These are phyloP conservation scores for Salix dunnii DNA, from an alignment of 345 rosid species.

Conservation along the genomic window DNA sequence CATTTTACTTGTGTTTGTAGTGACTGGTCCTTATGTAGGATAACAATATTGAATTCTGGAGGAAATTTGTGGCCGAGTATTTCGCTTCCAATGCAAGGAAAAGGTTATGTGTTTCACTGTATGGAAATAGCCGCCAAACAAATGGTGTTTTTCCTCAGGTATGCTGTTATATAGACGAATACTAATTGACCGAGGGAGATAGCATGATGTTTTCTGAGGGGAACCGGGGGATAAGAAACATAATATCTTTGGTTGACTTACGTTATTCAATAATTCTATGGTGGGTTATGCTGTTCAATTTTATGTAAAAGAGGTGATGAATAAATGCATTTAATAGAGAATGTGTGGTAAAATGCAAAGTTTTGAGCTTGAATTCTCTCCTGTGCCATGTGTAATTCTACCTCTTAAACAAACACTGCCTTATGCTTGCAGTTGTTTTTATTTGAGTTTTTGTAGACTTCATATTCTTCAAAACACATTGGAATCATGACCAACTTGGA, in stretches of 20 bases:
- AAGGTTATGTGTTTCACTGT: constrained; percentile 97
- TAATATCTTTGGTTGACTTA: neutral
- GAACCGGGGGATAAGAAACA: neutral
- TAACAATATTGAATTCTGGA: constrained; percentile 96
- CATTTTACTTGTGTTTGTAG: constrained; percentile 16
- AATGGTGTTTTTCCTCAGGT: constrained; percentile 98
- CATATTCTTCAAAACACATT: neutral
- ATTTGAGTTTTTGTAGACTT: neutral
- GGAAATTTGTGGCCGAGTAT: constrained; percentile 84
- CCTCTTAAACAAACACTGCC: neutral
- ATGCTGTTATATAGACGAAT: constrained; percentile 19
- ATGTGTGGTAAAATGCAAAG: neutral
- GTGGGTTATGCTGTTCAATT: neutral
- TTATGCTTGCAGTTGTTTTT: neutral
- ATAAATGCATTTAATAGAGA: neutral
- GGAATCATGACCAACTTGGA: neutral
- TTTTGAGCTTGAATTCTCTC: too few relatives aligned
- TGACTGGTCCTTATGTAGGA: constrained; percentile 52
- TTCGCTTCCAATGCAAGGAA: constrained; percentile 92
- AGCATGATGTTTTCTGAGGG: neutral
- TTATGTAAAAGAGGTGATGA: neutral
- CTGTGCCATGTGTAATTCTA: too few relatives aligned
- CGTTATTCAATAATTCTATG: neutral
- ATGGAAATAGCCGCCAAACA: constrained; percentile 94
- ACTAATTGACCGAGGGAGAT: neutral